Evolutionary conservation across 2,329 filamentous ascomycete genomes (phyloP).

Genomic region (Curvularia lunata): DNA sequence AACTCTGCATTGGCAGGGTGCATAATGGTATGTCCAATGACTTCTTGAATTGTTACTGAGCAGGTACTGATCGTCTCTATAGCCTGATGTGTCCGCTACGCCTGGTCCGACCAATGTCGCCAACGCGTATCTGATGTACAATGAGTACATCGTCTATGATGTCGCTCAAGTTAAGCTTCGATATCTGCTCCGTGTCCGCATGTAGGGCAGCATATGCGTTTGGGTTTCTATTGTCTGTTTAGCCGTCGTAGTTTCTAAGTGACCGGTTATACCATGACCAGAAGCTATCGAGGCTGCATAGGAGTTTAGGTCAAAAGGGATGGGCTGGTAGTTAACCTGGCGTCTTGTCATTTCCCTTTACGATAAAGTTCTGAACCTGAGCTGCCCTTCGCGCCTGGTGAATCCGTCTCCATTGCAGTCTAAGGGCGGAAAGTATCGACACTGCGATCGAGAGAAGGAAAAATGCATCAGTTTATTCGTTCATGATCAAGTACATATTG

Average conservation of each 20-base stretch:
- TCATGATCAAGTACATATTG: slow-evolving; percentile 12
- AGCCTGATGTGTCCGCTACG: slow-evolving; percentile 41
- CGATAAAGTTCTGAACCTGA: neutral
- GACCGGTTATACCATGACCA: neutral
- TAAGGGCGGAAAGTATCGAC: neutral
- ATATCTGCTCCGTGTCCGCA: slow-evolving; percentile 68
- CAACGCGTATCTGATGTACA: slow-evolving; percentile 65
- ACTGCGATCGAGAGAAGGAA: neutral
- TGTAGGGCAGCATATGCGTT: slow-evolving; percentile 17
- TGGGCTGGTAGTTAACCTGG: neutral
- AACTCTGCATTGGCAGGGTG: slow-evolving; percentile 70
- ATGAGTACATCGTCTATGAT: slow-evolving; percentile 77
- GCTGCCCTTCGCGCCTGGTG: neutral
- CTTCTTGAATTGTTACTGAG: neutral
- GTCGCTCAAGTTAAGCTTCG: slow-evolving; percentile 72
- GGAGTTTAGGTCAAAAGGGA: neutral
- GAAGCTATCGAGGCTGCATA: neutral
- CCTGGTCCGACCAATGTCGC: slow-evolving; percentile 59
- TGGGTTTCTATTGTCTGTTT: neutral
- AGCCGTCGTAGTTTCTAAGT: neutral
- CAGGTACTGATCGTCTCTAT: slow-evolving; percentile 13
- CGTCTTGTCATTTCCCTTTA: neutral
- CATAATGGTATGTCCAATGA: slow-evolving; percentile 64
- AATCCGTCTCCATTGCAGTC: no score
- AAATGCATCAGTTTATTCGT: slow-evolving; percentile 14